Evolutionary conservation across 192 early-diverging fungal genomes (phyloP), one percentile per base, ranked within the genome.

Genomic region (Backusella sp.): DNA sequence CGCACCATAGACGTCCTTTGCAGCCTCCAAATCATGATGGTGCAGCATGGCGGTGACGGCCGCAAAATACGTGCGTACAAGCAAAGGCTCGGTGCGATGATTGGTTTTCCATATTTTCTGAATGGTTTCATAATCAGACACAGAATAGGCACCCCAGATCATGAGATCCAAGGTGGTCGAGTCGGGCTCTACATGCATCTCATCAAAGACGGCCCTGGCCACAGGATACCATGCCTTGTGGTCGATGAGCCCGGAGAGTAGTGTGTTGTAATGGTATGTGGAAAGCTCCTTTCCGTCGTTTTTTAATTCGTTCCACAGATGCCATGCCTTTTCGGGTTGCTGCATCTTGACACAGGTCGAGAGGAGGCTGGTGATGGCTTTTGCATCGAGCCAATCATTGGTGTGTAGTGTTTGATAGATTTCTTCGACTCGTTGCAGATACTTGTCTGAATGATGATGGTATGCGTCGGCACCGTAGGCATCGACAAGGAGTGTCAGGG

Each of bases 261-360:
- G 21, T 9, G 77, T 37, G 70, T 79, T 74, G 30, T 79, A 79
- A 21, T 79, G 77, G 26, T 62, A 67, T 23, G 8, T 56, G 30
- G 59, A 34, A 19, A 69, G 28, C 1, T 1, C 2, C 19, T 34
- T 44, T 4, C 73, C 62, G 4, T 19, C 30, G 0, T 23, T 14
- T 19, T 34, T 67, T 17, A 67, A 12, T n/a, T 68, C 44, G 15
- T 67, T 73, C 77, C 73, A 79, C 4, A 70, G 35, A 4, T 69
- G 15, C 66, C 72, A 78, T 41, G 77, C 77, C 12, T 4, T 14
- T 11, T 78, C 77, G 32, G 72, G 66, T 0, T 70, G 36, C 7
- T 62, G 3, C 59, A 74, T 44, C 9, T 67, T 49, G 23, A 30
- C 23, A n/a, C 49, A 70, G 1, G 77, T 17, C 0, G 62, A 70